A percentile compares a stretch with the other conserved stretches of the same genome.
Conservation (phyloP, 1,284 basidiomycete genomes). For the Cryptococcus wingfieldii region DNA sequence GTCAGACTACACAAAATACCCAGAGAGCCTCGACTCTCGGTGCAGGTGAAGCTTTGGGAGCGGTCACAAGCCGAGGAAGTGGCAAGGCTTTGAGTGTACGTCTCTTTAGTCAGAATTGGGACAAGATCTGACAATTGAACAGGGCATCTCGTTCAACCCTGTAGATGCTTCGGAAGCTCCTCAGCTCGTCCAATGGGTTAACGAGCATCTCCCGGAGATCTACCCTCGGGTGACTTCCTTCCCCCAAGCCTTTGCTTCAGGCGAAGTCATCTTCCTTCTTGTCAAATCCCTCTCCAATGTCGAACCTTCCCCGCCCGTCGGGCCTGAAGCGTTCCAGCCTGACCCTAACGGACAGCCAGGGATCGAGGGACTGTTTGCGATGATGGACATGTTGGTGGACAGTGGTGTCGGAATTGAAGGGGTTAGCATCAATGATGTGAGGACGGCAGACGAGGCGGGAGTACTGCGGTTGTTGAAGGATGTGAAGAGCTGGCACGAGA, state of each 20-base stretch:
- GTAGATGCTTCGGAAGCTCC: conserved; percentile 44
- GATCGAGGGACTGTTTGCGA: conserved; percentile 78
- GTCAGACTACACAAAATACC: neutral
- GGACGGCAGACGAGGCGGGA: conserved; percentile 71
- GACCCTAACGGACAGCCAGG: conserved; percentile 39
- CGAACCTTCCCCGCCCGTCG: conserved; percentile 38
- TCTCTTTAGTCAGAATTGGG: neutral
- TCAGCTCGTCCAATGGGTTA: conserved; percentile 76
- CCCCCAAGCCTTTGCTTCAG: conserved; percentile 49
- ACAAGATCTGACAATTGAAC: too few species aligned
- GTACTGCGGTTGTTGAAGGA: conserved; percentile 70
- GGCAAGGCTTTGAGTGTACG: neutral
- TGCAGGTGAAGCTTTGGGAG: neutral
- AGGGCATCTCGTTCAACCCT: conserved; percentile 2
- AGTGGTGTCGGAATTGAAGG: conserved; percentile 80
- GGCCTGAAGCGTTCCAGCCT: conserved; percentile 37
- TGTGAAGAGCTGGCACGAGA: conserved; percentile 46
- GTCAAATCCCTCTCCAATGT: conserved; percentile 44
- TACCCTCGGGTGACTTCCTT: conserved; percentile 59
- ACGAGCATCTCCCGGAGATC: conserved; percentile 66
- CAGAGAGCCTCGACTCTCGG: neutral
- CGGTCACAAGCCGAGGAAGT: neutral
- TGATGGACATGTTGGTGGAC: conserved; percentile 84
- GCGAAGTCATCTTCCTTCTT: conserved; percentile 49
- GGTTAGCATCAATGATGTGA: conserved; percentile 85